Evolutionary conservation across 2,329 filamentous ascomycete species (phyloP), one percentile per base, ranked within the genome.

Genomic region (Aspergillus caelatus): DNA sequence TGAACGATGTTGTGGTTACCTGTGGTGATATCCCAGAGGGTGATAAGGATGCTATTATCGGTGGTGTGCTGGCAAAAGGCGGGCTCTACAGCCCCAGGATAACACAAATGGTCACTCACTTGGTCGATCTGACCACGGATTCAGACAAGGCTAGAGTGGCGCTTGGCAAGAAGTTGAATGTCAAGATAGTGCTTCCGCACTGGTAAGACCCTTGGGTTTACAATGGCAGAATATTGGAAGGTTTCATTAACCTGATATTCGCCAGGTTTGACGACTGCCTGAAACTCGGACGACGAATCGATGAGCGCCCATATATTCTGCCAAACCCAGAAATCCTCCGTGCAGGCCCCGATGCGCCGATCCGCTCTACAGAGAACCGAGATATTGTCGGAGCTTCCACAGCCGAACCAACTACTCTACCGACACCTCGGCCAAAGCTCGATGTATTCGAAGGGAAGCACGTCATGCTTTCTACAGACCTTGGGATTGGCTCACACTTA

Each of bases 221-320:
- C n/a, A 3, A 34, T 39, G 19, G 54, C 54, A 9, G 1, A 12
- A 19, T 23, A 14, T 12, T 53, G 30, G 45, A 28, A 64, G 14
- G 50, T 43, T 36, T 26, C 23, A 28, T 48, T 46, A 32, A 52
- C 28, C n/a, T 32, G 28, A 32, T 21, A n/a, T 32, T 21, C 21
- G 28, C 11, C 66, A 94, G 91, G 93, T 97, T 99, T 74, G 94
- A 98, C 71, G 94, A 97, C 75, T 99, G 95, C 78, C 86, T 99
- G 69, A 95, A 92, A 78, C 87, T 99, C 32, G 94, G 94, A 57
- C 94, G 93, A 77, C 89, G 92, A 63, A 97, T 99, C 70, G 91
- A 92, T 70, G 95, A 99, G 76, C 81, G 83, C 8, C 95, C 95
- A 0, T 99, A 99, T 74, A 81, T 87, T 23, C 84, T 98, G 1